These are phyloP conservation scores for Arachis stenosperma DNA, from an alignment of 306 rosid species.

Conservation along the genomic window DNA sequence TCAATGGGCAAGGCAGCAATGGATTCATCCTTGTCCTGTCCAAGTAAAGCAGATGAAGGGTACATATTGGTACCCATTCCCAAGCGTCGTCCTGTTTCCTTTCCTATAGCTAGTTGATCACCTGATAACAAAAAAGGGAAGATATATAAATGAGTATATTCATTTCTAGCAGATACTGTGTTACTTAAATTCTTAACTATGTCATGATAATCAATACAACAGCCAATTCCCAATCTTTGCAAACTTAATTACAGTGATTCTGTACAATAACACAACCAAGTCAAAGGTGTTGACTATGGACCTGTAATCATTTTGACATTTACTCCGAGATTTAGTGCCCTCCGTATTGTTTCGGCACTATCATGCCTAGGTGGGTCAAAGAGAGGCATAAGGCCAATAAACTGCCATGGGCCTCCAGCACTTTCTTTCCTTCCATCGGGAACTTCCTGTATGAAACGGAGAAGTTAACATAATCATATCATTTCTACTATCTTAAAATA, in stretches of 20 bases:
- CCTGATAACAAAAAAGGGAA: conserved; percentile 53
- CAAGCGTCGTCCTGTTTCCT: conserved; percentile 98
- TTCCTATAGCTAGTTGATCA: conserved; percentile 96
- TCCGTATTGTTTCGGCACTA: conserved; percentile 95
- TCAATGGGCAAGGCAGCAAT: conserved; percentile 89
- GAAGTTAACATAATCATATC: conserved; percentile 17
- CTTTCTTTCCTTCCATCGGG: conserved; percentile 92
- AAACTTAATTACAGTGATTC: conserved; percentile 12
- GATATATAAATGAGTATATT: background rate
- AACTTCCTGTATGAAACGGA: conserved; percentile 72
- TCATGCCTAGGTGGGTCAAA: conserved; percentile 99
- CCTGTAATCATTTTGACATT: conserved; percentile 99
- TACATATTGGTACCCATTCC: conserved; percentile 99
- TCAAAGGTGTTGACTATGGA: conserved; percentile 36
- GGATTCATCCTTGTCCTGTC: conserved; percentile 92
- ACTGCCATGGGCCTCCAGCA: conserved; percentile 97
- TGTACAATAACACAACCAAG: conserved; percentile 31
- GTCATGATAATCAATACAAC: conserved; percentile 17
- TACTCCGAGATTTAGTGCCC: conserved; percentile 98
- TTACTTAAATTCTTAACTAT: conserved; percentile 11
- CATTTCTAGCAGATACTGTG: conserved; percentile 16
- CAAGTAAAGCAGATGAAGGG: conserved; percentile 96
- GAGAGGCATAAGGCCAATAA: conserved; percentile 90
- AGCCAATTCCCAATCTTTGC: conserved; percentile 24
- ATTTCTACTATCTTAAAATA: conserved; percentile 1